phyloP scores from a whole-genome alignment of 176 grass and related monocot genomes.

The Pontederia crassipes region DNA sequence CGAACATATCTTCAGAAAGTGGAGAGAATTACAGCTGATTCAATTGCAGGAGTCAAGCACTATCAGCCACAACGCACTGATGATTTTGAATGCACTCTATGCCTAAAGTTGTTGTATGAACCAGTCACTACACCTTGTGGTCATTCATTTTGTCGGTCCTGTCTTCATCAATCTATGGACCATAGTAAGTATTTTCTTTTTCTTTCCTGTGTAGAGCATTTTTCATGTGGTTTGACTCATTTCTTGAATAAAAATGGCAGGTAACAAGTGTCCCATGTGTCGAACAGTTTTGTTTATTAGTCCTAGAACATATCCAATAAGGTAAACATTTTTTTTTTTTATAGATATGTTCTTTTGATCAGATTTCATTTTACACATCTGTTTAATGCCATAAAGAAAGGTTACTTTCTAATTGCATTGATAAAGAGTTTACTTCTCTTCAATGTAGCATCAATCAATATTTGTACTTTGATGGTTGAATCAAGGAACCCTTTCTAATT shows the following conservation, averaged over 20 bases:
- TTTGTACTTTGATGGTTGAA: constrained; percentile 7
- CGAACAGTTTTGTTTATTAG: constrained; percentile 90
- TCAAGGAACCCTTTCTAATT: not conserved
- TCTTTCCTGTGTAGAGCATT: not conserved
- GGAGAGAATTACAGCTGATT: constrained; percentile 45
- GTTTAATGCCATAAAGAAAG: no score
- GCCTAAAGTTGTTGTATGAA: constrained; percentile 93
- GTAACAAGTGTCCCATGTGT: constrained; percentile 96
- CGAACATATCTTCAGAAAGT: constrained; percentile 61
- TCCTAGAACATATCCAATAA: constrained; percentile 85
- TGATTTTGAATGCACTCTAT: constrained; percentile 95
- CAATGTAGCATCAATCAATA: not conserved
- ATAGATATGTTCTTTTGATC: no score
- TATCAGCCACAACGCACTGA: constrained; percentile 54
- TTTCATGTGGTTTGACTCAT: constrained; percentile 2
- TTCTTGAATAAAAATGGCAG: constrained; percentile 30
- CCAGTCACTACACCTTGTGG: constrained; percentile 99
- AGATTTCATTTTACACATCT: no score
- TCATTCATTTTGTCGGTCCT: constrained; percentile 94
- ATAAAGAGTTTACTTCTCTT: not conserved
- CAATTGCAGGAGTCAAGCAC: constrained; percentile 35
- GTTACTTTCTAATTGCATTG: not conserved
- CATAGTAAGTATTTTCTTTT: constrained; percentile 48
- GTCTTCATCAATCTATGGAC: constrained; percentile 94
- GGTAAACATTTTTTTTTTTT: constrained; percentile 30